Conservation (phyloP, 2,329 filamentous ascomycete genomes). For the Trichoderma sp. region DNA sequence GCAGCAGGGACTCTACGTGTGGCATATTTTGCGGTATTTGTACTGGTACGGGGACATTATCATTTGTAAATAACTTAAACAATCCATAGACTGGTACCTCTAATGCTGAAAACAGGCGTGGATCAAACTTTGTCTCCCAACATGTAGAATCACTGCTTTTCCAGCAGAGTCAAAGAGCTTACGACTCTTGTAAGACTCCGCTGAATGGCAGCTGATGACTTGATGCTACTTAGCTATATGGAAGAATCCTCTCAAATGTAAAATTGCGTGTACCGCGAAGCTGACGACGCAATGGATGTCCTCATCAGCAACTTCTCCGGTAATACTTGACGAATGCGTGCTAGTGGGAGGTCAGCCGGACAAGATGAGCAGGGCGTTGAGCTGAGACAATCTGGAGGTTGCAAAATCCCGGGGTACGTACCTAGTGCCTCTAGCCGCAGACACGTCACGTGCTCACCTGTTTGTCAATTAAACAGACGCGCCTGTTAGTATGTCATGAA, state of each 20-base stretch:
- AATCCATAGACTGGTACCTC: conserved; percentile 14
- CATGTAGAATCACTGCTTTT: not conserved
- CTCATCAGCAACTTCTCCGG: not conserved
- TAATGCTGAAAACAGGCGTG: conserved; percentile 5
- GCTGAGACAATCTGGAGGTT: not conserved
- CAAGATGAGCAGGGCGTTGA: not conserved
- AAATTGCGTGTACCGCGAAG: not conserved
- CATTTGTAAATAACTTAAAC: conserved; percentile 18
- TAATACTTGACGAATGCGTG: not conserved
- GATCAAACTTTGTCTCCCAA: not conserved
- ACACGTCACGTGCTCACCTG: conserved; percentile 33
- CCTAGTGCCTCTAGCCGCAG: not conserved
- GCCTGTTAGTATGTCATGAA: not conserved
- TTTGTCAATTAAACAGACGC: conserved; percentile 23
- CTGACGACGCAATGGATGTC: conserved; percentile 2
- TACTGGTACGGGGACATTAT: conserved; percentile 4
- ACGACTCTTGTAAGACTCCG: not conserved
- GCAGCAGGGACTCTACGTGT: conserved; percentile 17
- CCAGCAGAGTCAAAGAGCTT: not conserved
- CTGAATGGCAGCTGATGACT: not conserved
- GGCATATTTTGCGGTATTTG: conserved; percentile 13
- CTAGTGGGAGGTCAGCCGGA: conserved; percentile 4
- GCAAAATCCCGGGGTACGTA: not conserved
- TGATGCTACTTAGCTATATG: not conserved
- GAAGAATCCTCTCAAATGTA: not conserved